Conservation (phyloP, 306 rosid species). For the Prosopis cineraria region DNA sequence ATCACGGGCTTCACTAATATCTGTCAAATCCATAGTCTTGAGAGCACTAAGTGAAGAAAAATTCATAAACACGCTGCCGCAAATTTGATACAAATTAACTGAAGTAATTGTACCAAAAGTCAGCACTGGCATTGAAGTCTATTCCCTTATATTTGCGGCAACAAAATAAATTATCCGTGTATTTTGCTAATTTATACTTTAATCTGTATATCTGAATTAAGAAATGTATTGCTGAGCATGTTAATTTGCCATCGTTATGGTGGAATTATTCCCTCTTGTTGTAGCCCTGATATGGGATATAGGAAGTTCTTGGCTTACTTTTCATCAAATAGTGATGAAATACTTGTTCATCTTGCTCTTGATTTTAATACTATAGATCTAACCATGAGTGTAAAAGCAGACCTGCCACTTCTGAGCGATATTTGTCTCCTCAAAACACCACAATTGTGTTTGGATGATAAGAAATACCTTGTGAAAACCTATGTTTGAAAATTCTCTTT, state of each 20-base stretch:
- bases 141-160: background rate
- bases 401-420: background rate
- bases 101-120: too few species aligned
- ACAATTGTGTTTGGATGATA: background rate
- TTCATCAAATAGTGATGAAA: background rate
- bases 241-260: conserved; percentile 8
- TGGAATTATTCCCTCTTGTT: background rate
- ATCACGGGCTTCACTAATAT: too few species aligned
- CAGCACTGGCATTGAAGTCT: too few species aligned
- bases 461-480: background rate
- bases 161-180: background rate
- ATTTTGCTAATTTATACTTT: background rate
- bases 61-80: too few species aligned
- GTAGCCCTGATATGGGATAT: background rate
- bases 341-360: background rate
- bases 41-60: too few species aligned
- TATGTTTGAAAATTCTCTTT: background rate
- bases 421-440: background rate
- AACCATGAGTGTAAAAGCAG: conserved; percentile 6
- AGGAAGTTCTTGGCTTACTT: background rate
- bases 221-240: background rate
- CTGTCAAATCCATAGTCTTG: too few species aligned
- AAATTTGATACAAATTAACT: too few species aligned
- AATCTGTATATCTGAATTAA: background rate
- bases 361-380: background rate